Evolutionary conservation across 179 eudicot species (phyloP), one percentile per base, ranked within the genome.

Genomic region (Carnegiea gigantea): DNA sequence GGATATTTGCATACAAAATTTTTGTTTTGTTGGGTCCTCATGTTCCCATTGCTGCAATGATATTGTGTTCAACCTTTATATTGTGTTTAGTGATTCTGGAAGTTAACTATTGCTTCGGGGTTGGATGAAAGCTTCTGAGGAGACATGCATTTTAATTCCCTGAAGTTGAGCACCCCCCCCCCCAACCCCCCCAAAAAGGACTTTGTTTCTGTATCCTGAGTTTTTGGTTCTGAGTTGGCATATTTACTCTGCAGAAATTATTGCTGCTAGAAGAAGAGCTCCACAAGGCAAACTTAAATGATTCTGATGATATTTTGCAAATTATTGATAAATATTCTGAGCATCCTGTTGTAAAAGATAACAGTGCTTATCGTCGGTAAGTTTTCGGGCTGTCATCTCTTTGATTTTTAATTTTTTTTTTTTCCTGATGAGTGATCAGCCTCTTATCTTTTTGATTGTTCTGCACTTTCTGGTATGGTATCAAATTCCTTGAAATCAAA

Each of bases 311-410:
- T 62, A 83, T 93, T 54, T 83, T 89, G 30, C 83, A 86, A 59
- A 78, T 86, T 38, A 84, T 93, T 57, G 82, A 82, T 75, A 86
- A 83, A 80, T 91, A 87, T 79, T 86, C 92, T 1, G 83, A 85
- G 67, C 82, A 82, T 79, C 97, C 98, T 74, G 82, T 53, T 59
- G 87, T 93, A 81, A 93, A 94, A 87, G 91, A 84, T 82, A 88
- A 81, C 28, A 94, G 95, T 82, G 84, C 89, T 81, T 92, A 60
- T 80, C 86, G 77, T 73, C 76, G 79, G 98, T 93, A 87, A 86
- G 87, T 76, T 76, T 36, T 64, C 38, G 79, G 8, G 67, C 33
- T 17, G 46, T 48, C 28, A 73, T 49, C 12, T 70, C 46, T 36
- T 70, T 40, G 44, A 3, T 40, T 40, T 40, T 40, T 33, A 33